Evolutionary conservation across 768 basidiomycete species (phyloP).

Genomic region (Candolleomyces eurysporus): DNA sequence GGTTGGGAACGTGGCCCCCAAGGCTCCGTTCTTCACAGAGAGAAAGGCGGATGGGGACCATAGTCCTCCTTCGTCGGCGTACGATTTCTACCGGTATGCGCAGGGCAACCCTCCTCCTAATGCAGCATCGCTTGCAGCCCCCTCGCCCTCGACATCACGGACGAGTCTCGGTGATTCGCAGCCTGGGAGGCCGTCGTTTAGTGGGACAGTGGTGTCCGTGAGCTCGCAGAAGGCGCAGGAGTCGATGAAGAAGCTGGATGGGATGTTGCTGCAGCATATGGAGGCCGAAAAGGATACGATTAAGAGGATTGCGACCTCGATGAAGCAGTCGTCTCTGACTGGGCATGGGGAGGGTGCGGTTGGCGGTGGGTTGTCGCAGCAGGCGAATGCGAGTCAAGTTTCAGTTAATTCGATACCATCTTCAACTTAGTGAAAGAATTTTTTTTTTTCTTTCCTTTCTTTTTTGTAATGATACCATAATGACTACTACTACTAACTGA

Average conservation of each 20-base stretch:
- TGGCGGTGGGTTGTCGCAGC: no score
- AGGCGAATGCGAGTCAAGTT: no score
- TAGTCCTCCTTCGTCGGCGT: slow-evolving; percentile 35
- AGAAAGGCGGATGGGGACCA: slow-evolving; percentile 39
- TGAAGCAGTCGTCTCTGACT: slow-evolving; percentile 19
- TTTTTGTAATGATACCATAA: no score
- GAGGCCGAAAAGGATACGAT: slow-evolving; percentile 80
- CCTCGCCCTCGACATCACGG: neutral
- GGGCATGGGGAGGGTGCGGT: no score
- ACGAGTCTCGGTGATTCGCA: neutral
- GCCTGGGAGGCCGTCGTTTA: slow-evolving; percentile 23
- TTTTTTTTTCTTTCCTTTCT: no score
- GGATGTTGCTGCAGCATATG: slow-evolving; percentile 79
- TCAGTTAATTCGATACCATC: no score
- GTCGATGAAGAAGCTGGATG: slow-evolving; percentile 67
- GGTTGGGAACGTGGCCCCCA: slow-evolving; percentile 48
- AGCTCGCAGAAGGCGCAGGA: slow-evolving; percentile 47
- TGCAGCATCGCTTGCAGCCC: neutral
- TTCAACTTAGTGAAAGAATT: no score
- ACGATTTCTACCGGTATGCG: slow-evolving; percentile 31
- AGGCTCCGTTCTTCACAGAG: slow-evolving; percentile 46
- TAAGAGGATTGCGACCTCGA: slow-evolving; percentile 64
- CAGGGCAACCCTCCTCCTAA: slow-evolving; percentile 9
- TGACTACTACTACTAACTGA: no score
- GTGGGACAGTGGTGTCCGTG: slow-evolving; percentile 29